Conservation (phyloP, 1,284 basidiomycete genomes). For the Microbotryum scabiosae region DNA sequence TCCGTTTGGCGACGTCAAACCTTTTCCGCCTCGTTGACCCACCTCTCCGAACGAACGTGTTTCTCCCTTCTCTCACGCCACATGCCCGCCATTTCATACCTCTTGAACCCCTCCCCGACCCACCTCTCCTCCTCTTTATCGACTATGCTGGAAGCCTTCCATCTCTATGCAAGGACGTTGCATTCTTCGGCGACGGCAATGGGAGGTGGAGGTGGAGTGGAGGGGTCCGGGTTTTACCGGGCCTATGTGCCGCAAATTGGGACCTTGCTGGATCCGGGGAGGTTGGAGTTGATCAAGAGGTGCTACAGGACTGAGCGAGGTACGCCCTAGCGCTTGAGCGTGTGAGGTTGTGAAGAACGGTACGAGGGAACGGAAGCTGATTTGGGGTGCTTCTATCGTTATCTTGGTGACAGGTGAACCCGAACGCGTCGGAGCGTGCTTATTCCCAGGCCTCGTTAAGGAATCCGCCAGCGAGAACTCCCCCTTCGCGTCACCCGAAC, state of each 20-base stretch:
- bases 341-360: too few relatives aligned
- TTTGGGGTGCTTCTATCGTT: too few relatives aligned
- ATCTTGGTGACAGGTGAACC: constrained; percentile 40
- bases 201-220: constrained; percentile 43
- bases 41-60: constrained; percentile 59
- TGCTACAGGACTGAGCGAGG: constrained; percentile 63
- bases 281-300: constrained; percentile 56
- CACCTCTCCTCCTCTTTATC: constrained; percentile 36
- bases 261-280: constrained; percentile 42
- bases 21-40: constrained; percentile 67
- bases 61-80: constrained; percentile 57
- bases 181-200: constrained; percentile 48
- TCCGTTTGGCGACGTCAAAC: constrained; percentile 75
- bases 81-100: constrained; percentile 52
- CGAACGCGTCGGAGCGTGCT: constrained; percentile 64
- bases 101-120: constrained; percentile 41
- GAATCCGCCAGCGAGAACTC: constrained; percentile 40
- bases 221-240: constrained; percentile 59
- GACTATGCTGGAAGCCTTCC: constrained; percentile 57
- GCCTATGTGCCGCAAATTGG: constrained; percentile 60
- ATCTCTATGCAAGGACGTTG: constrained; percentile 68
- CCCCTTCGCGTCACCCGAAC: constrained; percentile 15
- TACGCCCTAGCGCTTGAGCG: background rate
- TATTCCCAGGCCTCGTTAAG: constrained; percentile 75
- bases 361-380: too few relatives aligned